Evolutionary conservation across 2,329 filamentous ascomycete species (phyloP).

Genomic region (Fusarium paranaense): DNA sequence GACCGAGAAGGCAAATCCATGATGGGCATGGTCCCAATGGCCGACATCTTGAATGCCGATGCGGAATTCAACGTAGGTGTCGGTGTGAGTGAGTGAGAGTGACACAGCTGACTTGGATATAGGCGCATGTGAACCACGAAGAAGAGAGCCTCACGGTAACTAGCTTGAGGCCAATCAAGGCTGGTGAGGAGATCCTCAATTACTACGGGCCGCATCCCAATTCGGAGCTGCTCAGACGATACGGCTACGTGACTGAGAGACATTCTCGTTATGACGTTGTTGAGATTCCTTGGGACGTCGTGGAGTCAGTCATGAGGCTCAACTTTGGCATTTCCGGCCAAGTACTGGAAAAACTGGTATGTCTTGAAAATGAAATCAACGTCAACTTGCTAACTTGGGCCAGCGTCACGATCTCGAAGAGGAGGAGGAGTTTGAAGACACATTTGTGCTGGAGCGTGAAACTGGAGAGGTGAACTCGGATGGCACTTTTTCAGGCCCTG

Average conservation of each 20-base stretch:
- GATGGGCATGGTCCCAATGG: conserved; percentile 92
- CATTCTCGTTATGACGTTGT: conserved; percentile 86
- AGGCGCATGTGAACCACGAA: conserved; percentile 67
- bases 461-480: conserved; percentile 63
- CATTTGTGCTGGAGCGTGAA: conserved; percentile 74
- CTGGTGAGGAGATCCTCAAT: conserved; percentile 84
- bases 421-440: conserved; percentile 77
- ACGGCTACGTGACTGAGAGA: conserved; percentile 86
- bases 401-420: conserved; percentile 66
- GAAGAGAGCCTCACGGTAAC: conserved; percentile 75
- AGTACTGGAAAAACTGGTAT: conserved; percentile 57
- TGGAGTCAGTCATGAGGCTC: conserved; percentile 60
- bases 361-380: conserved; percentile 18
- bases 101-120: conserved; percentile 17
- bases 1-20: conserved; percentile 67
- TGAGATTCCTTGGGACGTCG: conserved; percentile 74
- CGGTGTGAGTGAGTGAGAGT: neutral
- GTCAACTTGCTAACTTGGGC: conserved; percentile 34
- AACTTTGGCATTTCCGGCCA: conserved; percentile 53
- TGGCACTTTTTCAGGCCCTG: conserved; percentile 56
- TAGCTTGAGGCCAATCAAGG: conserved; percentile 73
- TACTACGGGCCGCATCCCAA: conserved; percentile 89
- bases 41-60: conserved; percentile 90
- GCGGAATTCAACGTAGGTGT: conserved; percentile 81
- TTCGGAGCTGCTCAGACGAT: conserved; percentile 83